Conservation (phyloP, 352 stramenopile species). For the Achlya hypogyna region DNA sequence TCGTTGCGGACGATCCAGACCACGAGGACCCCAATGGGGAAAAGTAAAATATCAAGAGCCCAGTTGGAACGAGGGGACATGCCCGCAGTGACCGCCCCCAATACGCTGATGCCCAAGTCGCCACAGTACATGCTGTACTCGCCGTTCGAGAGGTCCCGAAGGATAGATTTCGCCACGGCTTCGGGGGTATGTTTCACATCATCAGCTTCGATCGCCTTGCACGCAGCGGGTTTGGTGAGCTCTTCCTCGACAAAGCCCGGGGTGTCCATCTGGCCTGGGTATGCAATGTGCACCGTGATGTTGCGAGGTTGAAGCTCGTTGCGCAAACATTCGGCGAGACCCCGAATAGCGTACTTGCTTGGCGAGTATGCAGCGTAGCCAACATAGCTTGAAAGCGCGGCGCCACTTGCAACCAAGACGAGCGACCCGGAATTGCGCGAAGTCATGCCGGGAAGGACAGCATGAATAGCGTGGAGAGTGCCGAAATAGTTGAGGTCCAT, state of each 20-base stretch:
- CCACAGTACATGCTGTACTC: constrained; percentile 20
- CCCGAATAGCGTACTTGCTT: constrained; percentile 21
- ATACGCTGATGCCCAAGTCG: constrained; percentile 11
- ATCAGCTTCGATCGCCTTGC: constrained; percentile 21
- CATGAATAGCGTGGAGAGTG: constrained; percentile 13
- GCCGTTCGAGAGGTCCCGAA: constrained; percentile 3
- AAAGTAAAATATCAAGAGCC: constrained; percentile 4
- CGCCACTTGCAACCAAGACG: constrained; percentile 10
- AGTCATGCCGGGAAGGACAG: constrained; percentile 1
- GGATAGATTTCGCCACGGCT: constrained; percentile 15
- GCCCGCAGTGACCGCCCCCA: neutral
- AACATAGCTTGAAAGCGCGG: constrained; percentile 13
- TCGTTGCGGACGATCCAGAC: constrained; percentile 14
- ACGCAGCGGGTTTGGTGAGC: constrained; percentile 6
- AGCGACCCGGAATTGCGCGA: neutral
- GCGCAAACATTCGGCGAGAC: constrained; percentile 14
- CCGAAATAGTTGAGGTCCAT: constrained; percentile 24
- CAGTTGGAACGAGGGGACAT: constrained; percentile 9
- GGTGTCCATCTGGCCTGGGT: constrained; percentile 18
- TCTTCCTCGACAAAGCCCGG: constrained; percentile 18
- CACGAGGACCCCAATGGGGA: constrained; percentile 14
- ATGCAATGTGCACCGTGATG: constrained; percentile 20
- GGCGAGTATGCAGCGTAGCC: constrained; percentile 22
- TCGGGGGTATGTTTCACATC: constrained; percentile 17
- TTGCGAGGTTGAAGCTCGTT: neutral